Conservation (phyloP, 164 flowering plant species). For the Aristolochia californica region DNA sequence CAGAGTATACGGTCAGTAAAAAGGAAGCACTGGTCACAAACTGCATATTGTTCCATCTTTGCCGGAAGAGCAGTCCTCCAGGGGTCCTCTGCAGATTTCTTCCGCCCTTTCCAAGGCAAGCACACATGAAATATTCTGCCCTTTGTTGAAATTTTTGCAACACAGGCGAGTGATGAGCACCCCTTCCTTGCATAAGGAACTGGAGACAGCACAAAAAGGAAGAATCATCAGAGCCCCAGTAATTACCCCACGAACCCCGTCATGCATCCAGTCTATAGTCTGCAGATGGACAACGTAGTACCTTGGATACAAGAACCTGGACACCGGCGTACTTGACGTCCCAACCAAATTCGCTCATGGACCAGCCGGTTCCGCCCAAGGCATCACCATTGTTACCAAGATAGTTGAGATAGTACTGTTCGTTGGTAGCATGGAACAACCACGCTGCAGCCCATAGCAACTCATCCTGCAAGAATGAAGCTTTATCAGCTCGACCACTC, state of each 20-base stretch:
- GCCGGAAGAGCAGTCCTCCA: constrained; percentile 77
- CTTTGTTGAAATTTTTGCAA: constrained; percentile 56
- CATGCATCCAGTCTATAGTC: too few relatives aligned
- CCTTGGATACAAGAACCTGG: constrained; percentile 89
- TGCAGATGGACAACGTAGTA: too few relatives aligned
- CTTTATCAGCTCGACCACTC: background rate
- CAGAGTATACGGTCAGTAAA: constrained; percentile 73
- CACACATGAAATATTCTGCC: constrained; percentile 85
- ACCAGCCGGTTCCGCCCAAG: constrained; percentile 94
- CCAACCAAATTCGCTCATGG: constrained; percentile 92
- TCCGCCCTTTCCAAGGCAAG: constrained; percentile 63
- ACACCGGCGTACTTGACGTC: constrained; percentile 94
- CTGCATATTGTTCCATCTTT: constrained; percentile 94
- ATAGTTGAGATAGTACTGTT: constrained; percentile 55
- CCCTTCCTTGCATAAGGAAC: constrained; percentile 84
- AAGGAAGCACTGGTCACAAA: constrained; percentile 84
- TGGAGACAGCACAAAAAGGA: constrained; percentile 14
- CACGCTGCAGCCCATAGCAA: constrained; percentile 92
- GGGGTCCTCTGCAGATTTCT: constrained; percentile 72
- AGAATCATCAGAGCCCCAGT: background rate
- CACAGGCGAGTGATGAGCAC: constrained; percentile 33
- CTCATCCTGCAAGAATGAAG: constrained; percentile 68
- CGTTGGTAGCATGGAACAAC: constrained; percentile 70
- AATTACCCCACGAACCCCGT: too few relatives aligned
- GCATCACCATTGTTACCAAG: constrained; percentile 60